A percentile compares a stretch with the other conserved stretches of the same genome.
Conservation (phyloP, 1,284 basidiomycete species). For the Ceratorhiza oryzae-sativae region DNA sequence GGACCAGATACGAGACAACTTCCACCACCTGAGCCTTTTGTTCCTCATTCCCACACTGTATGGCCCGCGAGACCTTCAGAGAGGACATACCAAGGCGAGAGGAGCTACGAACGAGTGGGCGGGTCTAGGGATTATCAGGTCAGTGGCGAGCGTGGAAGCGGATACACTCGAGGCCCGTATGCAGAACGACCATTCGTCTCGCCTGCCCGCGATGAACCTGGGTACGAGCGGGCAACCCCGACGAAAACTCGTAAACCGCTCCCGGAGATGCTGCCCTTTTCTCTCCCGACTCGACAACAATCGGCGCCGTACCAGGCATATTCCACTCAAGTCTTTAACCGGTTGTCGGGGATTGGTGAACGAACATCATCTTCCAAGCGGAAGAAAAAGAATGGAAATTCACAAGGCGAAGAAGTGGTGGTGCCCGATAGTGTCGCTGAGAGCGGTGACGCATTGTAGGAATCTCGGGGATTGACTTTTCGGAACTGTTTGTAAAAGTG, state of each 20-base stretch:
- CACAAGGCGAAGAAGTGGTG: conserved; percentile 9
- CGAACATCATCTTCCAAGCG: conserved; percentile 15
- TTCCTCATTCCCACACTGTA: not conserved
- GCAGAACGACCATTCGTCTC: not conserved
- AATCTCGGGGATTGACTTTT: not conserved
- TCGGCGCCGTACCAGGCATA: not conserved
- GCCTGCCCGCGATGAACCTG: not conserved
- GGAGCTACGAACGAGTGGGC: not conserved
- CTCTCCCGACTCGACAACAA: not conserved
- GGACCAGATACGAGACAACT: not conserved
- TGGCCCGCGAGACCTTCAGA: conserved; percentile 13
- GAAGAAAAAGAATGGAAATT: not conserved
- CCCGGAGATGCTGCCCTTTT: conserved; percentile 26
- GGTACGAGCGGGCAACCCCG: not conserved
- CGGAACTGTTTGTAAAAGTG: not conserved
- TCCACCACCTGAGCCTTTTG: not conserved
- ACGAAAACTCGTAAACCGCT: conserved; percentile 15
- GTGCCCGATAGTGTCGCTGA: conserved; percentile 20
- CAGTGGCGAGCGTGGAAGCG: conserved; percentile 13
- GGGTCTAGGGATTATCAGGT: conserved; percentile 10
- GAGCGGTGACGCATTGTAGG: conserved; percentile 20
- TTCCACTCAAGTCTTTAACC: conserved; percentile 30
- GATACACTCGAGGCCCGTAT: not conserved
- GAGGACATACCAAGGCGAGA: conserved; percentile 15
- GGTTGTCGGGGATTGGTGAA: conserved; percentile 8